Percentiles rank a stretch among this genome's conserved stretches.
Conservation (phyloP, 73 alveolate genomes). For the Paramecium tetraurelia region DNA sequence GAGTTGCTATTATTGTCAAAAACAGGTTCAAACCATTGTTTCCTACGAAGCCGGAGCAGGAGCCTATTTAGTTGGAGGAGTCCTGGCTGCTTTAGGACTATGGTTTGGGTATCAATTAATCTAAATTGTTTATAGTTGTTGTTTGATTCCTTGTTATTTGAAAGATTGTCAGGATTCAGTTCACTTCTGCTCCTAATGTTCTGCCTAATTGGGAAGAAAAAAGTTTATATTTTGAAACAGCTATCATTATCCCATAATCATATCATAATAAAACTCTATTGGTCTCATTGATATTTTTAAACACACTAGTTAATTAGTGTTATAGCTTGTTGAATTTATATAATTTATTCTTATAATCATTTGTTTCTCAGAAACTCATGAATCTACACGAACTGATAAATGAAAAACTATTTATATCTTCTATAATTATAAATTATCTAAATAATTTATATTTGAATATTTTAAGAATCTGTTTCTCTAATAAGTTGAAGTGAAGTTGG, state of each 20-base stretch:
- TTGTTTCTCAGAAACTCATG: not conserved
- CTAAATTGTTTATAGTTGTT: constrained; percentile 19
- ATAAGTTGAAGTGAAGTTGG: no score
- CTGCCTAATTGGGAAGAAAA: constrained; percentile 44
- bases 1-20: constrained; percentile 19
- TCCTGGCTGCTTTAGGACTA: constrained; percentile 58
- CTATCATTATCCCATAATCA: not conserved
- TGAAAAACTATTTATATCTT: not conserved
- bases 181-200: constrained; percentile 53
- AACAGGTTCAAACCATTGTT: constrained; percentile 29
- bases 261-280: not conserved
- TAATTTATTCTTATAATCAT: not conserved
- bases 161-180: constrained; percentile 59
- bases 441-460: no score
- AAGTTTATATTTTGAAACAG: constrained; percentile 40
- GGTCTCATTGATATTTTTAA: not conserved
- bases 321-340: no score
- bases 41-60: constrained; percentile 53
- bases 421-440: not conserved
- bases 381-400: no score
- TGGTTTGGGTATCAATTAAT: constrained; percentile 48
- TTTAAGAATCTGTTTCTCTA: not conserved
- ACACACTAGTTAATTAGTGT: not conserved
- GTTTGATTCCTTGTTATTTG: constrained; percentile 59
- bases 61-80: constrained; percentile 56